phyloP scores from a whole-genome alignment of 108 stramenopile genomes.

The Discostella pseudostelligera region DNA sequence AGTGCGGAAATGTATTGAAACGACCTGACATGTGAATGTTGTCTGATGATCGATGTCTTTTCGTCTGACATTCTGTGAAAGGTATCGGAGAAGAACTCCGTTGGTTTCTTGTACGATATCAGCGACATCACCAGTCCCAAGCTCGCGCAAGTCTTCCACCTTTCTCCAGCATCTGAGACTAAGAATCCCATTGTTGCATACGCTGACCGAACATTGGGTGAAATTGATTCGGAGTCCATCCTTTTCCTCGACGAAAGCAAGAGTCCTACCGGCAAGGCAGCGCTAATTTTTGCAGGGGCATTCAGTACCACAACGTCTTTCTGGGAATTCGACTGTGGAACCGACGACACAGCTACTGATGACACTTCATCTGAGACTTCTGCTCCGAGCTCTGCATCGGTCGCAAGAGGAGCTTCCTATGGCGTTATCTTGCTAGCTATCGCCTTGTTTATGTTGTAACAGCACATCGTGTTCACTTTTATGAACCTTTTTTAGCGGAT shows the following conservation, averaged over 20 bases:
- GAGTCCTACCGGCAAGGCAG: conserved; percentile 46
- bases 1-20: too few species aligned
- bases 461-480: too few species aligned
- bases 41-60: too few species aligned
- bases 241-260: conserved; percentile 35
- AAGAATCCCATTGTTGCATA: conserved; percentile 44
- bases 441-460: too few species aligned
- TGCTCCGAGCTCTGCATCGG: too few species aligned
- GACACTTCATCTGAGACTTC: too few species aligned
- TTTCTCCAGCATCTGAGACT: conserved; percentile 47
- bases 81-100: conserved; percentile 37
- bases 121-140: conserved; percentile 35
- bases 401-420: too few species aligned
- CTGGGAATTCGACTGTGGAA: conserved; percentile 50
- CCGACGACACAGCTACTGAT: too few species aligned
- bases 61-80: too few species aligned
- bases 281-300: conserved; percentile 51
- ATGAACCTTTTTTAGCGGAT: too few species aligned
- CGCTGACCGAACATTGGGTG: conserved; percentile 47
- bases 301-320: conserved; percentile 36
- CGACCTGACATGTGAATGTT: too few species aligned
- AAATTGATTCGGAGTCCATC: conserved; percentile 50
- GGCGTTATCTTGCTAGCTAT: too few species aligned
- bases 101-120: conserved; percentile 41
- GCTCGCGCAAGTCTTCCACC: conserved; percentile 42